phyloP scores from a whole-genome alignment of 495 filamentous ascomycete species.

The Hypoxylon rickii region DNA sequence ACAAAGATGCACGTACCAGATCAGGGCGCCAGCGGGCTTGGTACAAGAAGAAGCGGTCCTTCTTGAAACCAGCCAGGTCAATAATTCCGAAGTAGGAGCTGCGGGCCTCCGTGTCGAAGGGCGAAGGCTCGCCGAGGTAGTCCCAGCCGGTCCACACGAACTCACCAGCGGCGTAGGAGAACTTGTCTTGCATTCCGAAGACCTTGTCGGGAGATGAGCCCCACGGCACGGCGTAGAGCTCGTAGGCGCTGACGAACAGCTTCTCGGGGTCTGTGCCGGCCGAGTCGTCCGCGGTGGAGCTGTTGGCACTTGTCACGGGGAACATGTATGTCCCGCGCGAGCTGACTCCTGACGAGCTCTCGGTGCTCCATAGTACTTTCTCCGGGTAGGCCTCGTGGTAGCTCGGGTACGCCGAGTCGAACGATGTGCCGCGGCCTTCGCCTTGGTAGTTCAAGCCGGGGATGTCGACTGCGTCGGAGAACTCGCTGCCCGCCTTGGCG shows the following conservation, averaged over 20 bases:
- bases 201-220: constrained; percentile 54
- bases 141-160: constrained; percentile 59
- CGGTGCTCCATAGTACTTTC: constrained; percentile 52
- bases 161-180: constrained; percentile 51
- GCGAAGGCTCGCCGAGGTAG: constrained; percentile 56
- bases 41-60: constrained; percentile 55
- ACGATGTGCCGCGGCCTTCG: constrained; percentile 45
- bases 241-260: constrained; percentile 51
- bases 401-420: constrained; percentile 36
- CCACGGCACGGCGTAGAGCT: constrained; percentile 48
- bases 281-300: constrained; percentile 27
- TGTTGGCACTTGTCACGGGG: constrained; percentile 47
- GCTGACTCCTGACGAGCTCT: constrained; percentile 49
- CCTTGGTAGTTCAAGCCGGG: constrained; percentile 57
- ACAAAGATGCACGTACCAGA: constrained; percentile 17
- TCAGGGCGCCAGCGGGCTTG: constrained; percentile 52
- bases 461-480: constrained; percentile 47
- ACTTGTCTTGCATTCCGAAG: constrained; percentile 49
- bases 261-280: constrained; percentile 35
- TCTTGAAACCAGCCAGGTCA: constrained; percentile 56
- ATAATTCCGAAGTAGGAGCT: constrained; percentile 56
- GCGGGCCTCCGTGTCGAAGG: constrained; percentile 43
- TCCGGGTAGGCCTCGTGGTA: constrained; percentile 48
- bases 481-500: constrained; percentile 35
- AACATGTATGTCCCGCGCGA: constrained; percentile 55